phyloP scores from a whole-genome alignment of 2,329 filamentous ascomycete species.

The Colletotrichum sp. region DNA sequence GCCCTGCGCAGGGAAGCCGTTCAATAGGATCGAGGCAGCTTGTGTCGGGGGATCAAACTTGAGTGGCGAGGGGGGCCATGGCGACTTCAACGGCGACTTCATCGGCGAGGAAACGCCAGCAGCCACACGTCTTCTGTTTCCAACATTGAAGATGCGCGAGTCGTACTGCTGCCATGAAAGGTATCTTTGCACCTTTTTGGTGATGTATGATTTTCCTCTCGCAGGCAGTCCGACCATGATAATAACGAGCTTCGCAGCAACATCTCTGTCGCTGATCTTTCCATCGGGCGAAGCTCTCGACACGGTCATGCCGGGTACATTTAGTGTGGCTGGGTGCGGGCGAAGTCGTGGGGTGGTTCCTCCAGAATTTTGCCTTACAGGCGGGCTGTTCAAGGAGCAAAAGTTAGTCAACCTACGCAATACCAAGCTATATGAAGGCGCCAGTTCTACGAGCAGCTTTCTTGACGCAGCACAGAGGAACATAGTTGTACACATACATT shows the following conservation, averaged over 20 bases:
- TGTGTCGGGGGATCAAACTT: constrained; percentile 52
- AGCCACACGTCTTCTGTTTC: constrained; percentile 83
- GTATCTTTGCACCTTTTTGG: constrained; percentile 95
- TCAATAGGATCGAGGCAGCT: constrained; percentile 63
- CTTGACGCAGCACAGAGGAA: not conserved
- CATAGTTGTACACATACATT: constrained; percentile 51
- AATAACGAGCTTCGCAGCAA: constrained; percentile 95
- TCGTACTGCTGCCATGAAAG: constrained; percentile 98
- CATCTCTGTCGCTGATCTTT: constrained; percentile 89
- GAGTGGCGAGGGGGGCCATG: constrained; percentile 34
- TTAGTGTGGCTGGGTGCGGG: constrained; percentile 89
- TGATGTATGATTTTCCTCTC: constrained; percentile 97
- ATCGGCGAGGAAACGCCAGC: constrained; percentile 59
- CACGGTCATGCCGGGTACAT: constrained; percentile 94
- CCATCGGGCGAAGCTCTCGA: constrained; percentile 96
- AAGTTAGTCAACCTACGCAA: constrained; percentile 16
- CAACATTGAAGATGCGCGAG: constrained; percentile 96
- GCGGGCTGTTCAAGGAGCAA: constrained; percentile 55
- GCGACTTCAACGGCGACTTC: constrained; percentile 45
- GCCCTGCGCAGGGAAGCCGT: constrained; percentile 55
- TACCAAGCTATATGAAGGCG: not conserved
- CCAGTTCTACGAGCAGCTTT: constrained; percentile 8
- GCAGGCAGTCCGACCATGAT: constrained; percentile 98
- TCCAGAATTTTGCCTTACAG: constrained; percentile 76
- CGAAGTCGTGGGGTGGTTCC: constrained; percentile 78